Percentiles rank a stretch among this genome's conserved stretches.
phyloP scores from a whole-genome alignment of 2,329 filamentous ascomycete genomes.

The Septoria linicola region DNA sequence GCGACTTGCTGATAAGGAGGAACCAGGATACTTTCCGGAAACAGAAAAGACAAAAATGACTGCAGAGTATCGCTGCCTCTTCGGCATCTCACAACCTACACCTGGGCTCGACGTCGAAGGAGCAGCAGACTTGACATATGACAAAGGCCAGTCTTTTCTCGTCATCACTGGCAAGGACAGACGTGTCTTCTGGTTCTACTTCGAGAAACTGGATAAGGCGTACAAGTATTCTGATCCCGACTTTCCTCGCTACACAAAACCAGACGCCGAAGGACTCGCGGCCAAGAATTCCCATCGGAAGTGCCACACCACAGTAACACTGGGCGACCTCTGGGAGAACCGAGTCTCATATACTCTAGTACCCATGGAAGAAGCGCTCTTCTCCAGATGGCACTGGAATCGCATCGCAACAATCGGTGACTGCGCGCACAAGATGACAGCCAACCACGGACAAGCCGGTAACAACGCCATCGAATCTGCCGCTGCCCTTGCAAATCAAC shows the following conservation, averaged over 20 bases:
- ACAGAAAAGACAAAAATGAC: constrained; percentile 25
- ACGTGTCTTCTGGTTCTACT: constrained; percentile 42
- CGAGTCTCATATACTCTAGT: constrained; percentile 34
- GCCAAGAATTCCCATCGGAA: constrained; percentile 27
- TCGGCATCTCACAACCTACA: constrained; percentile 41
- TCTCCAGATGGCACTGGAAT: constrained; percentile 30
- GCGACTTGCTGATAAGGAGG: constrained; percentile 21
- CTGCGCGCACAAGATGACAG: constrained; percentile 32
- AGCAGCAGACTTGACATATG: constrained; percentile 25
- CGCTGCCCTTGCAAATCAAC: constrained; percentile 29
- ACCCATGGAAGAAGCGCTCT: constrained; percentile 29
- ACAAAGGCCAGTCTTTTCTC: constrained; percentile 32
- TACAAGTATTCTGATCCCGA: constrained; percentile 33
- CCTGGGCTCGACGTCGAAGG: constrained; percentile 19
- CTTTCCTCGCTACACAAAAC: constrained; percentile 38
- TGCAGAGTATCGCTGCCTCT: constrained; percentile 40
- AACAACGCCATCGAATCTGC: constrained; percentile 31
- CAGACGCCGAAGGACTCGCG: constrained; percentile 36
- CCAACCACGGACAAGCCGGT: constrained; percentile 27
- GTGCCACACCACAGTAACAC: constrained; percentile 31
- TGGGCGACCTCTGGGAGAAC: constrained; percentile 37
- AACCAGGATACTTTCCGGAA: constrained; percentile 18
- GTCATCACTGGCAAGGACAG: constrained; percentile 36
- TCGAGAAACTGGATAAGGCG: constrained; percentile 34
- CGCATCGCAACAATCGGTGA: constrained; percentile 33